Evolutionary conservation across 2,329 filamentous ascomycete genomes (phyloP).

Genomic region (Aspergillus unguis): DNA sequence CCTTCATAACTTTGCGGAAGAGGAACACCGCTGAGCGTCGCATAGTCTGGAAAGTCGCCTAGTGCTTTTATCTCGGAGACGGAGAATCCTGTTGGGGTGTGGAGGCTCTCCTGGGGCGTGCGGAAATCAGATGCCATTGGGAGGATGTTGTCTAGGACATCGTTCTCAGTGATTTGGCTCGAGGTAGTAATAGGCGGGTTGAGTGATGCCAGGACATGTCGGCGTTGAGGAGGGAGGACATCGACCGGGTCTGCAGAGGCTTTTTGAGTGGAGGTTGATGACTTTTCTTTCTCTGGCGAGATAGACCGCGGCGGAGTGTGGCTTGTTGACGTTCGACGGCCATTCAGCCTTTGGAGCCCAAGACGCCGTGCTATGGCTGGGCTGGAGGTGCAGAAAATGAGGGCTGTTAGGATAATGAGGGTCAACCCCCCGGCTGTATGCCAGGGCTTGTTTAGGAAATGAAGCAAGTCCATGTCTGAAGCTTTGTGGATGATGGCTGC

Average conservation of each 20-base stretch:
- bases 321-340: conserved; percentile 46
- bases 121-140: conserved; percentile 43
- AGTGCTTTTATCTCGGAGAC: conserved; percentile 65
- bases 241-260: conserved; percentile 42
- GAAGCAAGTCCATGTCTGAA: conserved; percentile 19
- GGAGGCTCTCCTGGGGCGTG: conserved; percentile 40
- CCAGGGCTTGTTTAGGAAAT: conserved; percentile 21
- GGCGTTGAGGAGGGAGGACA: conserved; percentile 53
- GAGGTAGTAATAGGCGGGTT: conserved; percentile 6
- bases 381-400: conserved; percentile 9
- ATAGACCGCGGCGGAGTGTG: conserved; percentile 54
- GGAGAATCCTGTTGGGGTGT: conserved; percentile 67
- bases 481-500: too few species aligned
- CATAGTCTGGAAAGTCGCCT: conserved; percentile 77
- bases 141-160: conserved; percentile 34
- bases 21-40: conserved; percentile 69
- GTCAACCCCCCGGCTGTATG: conserved; percentile 17
- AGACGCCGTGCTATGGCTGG: too few species aligned
- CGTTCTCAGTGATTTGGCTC: conserved; percentile 29
- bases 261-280: conserved; percentile 21
- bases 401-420: conserved; percentile 15
- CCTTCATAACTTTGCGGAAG: conserved; percentile 60
- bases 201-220: conserved; percentile 43
- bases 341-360: conserved; percentile 37
- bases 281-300: conserved; percentile 48